phyloP scores from a whole-genome alignment of 129 eudicot genomes.

The sunflower (Helianthus annuus) region DNA sequence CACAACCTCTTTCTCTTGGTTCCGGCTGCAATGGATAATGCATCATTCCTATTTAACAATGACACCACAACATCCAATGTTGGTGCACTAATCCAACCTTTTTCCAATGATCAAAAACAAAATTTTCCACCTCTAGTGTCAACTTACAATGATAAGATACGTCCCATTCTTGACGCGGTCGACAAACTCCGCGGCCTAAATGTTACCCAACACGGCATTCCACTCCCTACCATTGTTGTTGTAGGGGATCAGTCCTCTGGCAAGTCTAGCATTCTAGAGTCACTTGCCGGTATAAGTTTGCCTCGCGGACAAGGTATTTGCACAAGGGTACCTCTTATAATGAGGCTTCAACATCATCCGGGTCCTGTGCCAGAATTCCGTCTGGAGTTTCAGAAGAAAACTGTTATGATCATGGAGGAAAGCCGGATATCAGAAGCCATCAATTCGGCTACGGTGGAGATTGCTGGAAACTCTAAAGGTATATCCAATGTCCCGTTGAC shows the following conservation, averaged over 20 bases:
- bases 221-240: too few species aligned
- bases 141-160: not conserved
- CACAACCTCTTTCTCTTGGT: too few species aligned
- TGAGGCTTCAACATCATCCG: not conserved
- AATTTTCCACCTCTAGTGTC: not conserved
- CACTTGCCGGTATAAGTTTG: not conserved
- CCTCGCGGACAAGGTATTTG: not conserved
- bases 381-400: not conserved
- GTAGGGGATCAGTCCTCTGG: not conserved
- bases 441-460: not conserved
- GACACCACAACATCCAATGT: too few species aligned
- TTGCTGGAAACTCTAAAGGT: not conserved
- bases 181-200: not conserved
- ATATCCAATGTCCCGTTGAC: not conserved
- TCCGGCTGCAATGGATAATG: too few species aligned
- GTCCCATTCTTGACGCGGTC: not conserved
- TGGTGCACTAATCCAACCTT: not conserved
- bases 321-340: not conserved
- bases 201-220: not conserved
- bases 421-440: not conserved
- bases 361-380: not conserved
- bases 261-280: not conserved
- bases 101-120: not conserved
- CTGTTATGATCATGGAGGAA: not conserved
- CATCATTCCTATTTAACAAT: too few species aligned